Evolutionary conservation across 2,329 filamentous ascomycete species (phyloP).

Genomic region (Claviceps quebecensis): DNA sequence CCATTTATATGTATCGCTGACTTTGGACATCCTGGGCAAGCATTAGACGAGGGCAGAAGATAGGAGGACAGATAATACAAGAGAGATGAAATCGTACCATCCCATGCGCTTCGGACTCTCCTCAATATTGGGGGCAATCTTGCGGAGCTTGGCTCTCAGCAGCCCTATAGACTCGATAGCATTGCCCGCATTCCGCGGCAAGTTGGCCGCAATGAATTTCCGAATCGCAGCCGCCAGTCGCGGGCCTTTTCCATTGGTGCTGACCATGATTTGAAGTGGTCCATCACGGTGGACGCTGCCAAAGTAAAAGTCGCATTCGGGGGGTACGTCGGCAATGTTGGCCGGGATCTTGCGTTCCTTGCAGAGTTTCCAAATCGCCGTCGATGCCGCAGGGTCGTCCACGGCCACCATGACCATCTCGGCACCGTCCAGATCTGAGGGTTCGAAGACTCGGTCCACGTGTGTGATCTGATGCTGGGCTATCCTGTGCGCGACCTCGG

Average conservation of each 20-base stretch:
- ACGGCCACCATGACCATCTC: constrained; percentile 90
- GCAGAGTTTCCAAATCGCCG: constrained; percentile 84
- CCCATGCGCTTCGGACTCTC: constrained; percentile 82
- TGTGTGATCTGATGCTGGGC: constrained; percentile 62
- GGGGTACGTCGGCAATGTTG: constrained; percentile 92
- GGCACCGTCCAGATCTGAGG: constrained; percentile 65
- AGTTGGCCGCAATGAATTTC: constrained; percentile 59
- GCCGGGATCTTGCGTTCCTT: constrained; percentile 71
- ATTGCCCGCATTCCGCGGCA: constrained; percentile 69
- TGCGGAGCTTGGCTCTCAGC: constrained; percentile 64
- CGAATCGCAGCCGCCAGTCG: constrained; percentile 78
- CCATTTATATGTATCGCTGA: constrained; percentile 76
- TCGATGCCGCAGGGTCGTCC: constrained; percentile 85
- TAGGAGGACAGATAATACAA: background rate
- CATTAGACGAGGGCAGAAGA: background rate
- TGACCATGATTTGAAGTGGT: constrained; percentile 95
- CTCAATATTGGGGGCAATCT: constrained; percentile 55
- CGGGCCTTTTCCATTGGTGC: constrained; percentile 92
- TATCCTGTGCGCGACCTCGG: constrained; percentile 76
- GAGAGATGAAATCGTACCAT: constrained; percentile 42
- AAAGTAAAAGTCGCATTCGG: constrained; percentile 98
- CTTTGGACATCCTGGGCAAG: constrained; percentile 65
- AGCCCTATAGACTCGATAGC: constrained; percentile 77
- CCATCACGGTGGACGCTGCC: constrained; percentile 91
- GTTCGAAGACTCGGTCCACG: constrained; percentile 70